Base-by-base conservation (phyloP, 2,329 filamentous ascomycete genomes). In the Daldinia sp. region DNA sequence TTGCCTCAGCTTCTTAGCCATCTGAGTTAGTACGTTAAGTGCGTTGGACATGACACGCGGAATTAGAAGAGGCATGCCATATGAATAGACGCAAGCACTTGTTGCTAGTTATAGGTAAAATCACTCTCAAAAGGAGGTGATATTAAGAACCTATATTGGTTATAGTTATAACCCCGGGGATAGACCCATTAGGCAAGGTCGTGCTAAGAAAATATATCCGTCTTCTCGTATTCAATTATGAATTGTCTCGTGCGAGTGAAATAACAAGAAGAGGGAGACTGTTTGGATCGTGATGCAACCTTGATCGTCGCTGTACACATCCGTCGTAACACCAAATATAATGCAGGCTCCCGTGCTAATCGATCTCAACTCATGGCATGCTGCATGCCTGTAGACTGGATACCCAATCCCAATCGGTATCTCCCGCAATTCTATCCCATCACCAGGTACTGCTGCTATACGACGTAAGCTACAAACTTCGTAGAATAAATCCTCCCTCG, bases 91-190 rank as follows among this genome's bases (percentile, higher is more conserved):
- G 48, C 42, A 42, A 55, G 53, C 51, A 46, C 55, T 50, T 39
- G 23, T 37, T 28, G 23, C 35, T 35, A 41, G 23, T 28, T 35
- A 41, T 64, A 56, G 54, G 42, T 65, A 55, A 41, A 20, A 33
- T 28, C 56, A 26, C 53, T 58, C 30, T 13, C 56, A n/a, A n/a
- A 42, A 30, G 44, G 65, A 63, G 69, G 60, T 65, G 60, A 53
- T 60, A 46, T 68, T 74, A 72, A 73, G 67, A 73, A 72, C 71
- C 73, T 72, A 51, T 70, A 60, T 60, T 41, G 33, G 10, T 10
- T 6, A 57, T 68, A 66, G 67, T 72, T 71, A 69, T 74, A 76
- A 75, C 69, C 56, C 23, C 61, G 44, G 67, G 73, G 71, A 58
- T 70, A 68, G 71, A 12, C 60, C 39, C 12, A 23, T 33, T 12